Conservation (phyloP, 2,329 filamentous ascomycete genomes). For the Ramularia collo-cygni region DNA sequence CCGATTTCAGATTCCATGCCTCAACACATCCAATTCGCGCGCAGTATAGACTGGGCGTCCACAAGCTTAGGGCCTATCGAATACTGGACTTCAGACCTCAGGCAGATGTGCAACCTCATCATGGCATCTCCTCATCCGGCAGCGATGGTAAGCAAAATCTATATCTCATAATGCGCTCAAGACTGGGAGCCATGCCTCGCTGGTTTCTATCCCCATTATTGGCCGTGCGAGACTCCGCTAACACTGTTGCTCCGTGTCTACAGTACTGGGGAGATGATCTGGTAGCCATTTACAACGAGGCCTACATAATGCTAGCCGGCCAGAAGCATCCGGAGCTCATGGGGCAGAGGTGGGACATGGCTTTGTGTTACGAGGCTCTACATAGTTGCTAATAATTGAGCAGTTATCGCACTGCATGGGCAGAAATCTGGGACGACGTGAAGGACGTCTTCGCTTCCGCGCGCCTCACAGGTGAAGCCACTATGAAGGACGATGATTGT, state of each 20-base stretch:
- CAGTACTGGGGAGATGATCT: constrained; percentile 67
- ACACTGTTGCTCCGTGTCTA: constrained; percentile 38
- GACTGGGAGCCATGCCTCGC: no score
- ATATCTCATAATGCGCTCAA: no score
- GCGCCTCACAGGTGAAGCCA: constrained; percentile 64
- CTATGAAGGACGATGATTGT: constrained; percentile 77
- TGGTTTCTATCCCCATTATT: no score
- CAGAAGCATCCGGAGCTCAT: constrained; percentile 70
- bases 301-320: constrained; percentile 63
- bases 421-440: constrained; percentile 67
- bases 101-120: constrained; percentile 73
- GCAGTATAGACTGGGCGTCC: constrained; percentile 63
- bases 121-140: constrained; percentile 65
- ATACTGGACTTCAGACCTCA: constrained; percentile 62
- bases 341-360: constrained; percentile 57
- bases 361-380: constrained; percentile 17
- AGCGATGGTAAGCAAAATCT: constrained; percentile 26
- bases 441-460: constrained; percentile 62
- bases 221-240: constrained; percentile 2
- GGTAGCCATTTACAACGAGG: constrained; percentile 65
- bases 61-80: constrained; percentile 72
- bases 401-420: constrained; percentile 47
- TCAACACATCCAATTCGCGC: constrained; percentile 65
- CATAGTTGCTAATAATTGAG: no score
- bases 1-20: constrained; percentile 57